Base-by-base conservation (phyloP, 495 filamentous ascomycete genomes). In the Talaromyces adpressus region DNA sequence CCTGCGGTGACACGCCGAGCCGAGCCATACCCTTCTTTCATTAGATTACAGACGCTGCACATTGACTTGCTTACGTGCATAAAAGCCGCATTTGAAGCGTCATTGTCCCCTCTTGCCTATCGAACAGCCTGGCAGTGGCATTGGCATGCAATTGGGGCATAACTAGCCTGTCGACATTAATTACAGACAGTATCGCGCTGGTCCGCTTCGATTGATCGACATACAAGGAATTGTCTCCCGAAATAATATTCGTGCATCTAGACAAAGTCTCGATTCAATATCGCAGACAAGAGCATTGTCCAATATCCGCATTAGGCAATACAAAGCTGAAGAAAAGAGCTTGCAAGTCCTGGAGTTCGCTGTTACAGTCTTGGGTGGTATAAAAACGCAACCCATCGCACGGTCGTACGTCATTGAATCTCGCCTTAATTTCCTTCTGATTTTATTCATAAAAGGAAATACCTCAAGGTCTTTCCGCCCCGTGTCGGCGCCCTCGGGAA, bases 401-500 rank as follows among this genome's bases (percentile, higher is more conserved):
- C 58, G 39, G 39, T 60, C 25, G 30, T 62, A 62, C 60, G 60
- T 62, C 60, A 62, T 53, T 62, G 60, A 9, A 32, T 53, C 41
- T 29, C 23, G 60, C 60, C 47, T 18, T 14, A 27, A 30, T 27
- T 53, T 32, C 60, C 29, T 22, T 32, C 30, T 32, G n/a, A 58
- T 6, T 25, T 34, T 20, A 22, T 18, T 53, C 18, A 29, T 11
- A 58, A 58, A 58, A 58, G 23, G 7, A 54, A 54, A 54, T 29
- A 49, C 51, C 6, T 58, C 56, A 29, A 58, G 56, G 30, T 22
- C 30, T 32, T 20, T 58, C 18, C 27, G 56, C 56, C 22, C 51
- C 51, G 22, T 58, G 75, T 72, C 76, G 76, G 73, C 68, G 76
- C 73, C 77, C 75, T 75, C 75, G 67, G 73, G 72, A 69, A 78